Percentiles rank a stretch among this genome's conserved stretches.
These are phyloP conservation scores for Phyllosticta citriasiana DNA, from an alignment of 2,329 filamentous ascomycete genomes.

Conservation along the genomic window DNA sequence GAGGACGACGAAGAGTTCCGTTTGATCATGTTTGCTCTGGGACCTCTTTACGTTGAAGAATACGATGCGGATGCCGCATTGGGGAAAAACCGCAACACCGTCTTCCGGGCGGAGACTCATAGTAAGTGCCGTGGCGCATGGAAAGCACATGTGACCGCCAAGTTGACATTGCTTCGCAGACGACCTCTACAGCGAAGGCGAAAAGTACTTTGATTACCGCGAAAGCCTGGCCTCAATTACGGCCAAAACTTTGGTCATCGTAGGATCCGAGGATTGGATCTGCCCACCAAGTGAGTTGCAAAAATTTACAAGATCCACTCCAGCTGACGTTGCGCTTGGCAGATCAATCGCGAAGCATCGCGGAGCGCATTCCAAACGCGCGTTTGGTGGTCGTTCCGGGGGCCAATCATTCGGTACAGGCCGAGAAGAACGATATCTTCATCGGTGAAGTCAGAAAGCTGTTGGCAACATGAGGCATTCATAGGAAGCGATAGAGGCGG, in stretches of 20 bases:
- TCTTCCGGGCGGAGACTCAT: conserved; percentile 29
- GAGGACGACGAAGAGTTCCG: conserved; percentile 30
- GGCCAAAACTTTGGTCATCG: conserved; percentile 28
- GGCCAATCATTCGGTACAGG: conserved; percentile 30
- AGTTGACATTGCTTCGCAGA: conserved; percentile 15
- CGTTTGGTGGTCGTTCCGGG: conserved; percentile 20
- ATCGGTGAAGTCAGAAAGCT: conserved; percentile 10
- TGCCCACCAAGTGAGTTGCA: conserved; percentile 19
- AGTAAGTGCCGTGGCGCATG: conserved; percentile 17
- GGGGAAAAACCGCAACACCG: conserved; percentile 19
- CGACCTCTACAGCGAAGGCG: conserved; percentile 24
- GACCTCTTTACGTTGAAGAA: conserved; percentile 27
- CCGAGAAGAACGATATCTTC: conserved; percentile 26
- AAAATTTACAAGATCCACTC: too few species aligned
- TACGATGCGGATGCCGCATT: conserved; percentile 28
- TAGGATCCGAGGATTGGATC: conserved; percentile 33
- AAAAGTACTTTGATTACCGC: conserved; percentile 33
- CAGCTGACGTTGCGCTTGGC: background rate
- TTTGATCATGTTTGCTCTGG: conserved; percentile 29
- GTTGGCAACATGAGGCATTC: background rate
- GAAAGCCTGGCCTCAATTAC: conserved; percentile 20
- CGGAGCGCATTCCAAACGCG: conserved; percentile 18
- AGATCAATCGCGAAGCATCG: conserved; percentile 24
- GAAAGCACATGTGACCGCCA: background rate
- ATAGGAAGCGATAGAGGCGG: too few species aligned